These are phyloP conservation scores for Podaxis sp. DNA, from an alignment of 768 basidiomycete genomes.

Conservation along the genomic window DNA sequence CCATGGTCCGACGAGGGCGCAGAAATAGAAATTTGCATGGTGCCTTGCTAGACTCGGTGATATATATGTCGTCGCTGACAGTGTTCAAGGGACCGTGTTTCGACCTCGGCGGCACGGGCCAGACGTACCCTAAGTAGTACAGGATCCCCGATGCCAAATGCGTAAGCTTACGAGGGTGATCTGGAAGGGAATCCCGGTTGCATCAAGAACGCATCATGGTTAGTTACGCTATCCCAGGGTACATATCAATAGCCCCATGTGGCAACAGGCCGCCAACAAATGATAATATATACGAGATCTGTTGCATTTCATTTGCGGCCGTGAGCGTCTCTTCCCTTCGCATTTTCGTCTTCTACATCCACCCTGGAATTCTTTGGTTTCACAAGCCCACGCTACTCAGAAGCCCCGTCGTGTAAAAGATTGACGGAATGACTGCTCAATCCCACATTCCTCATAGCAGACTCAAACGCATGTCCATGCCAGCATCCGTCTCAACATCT, in stretches of 20 bases:
- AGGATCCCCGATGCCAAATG: background rate
- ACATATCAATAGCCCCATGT: conserved; percentile 7
- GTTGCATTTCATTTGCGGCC: background rate
- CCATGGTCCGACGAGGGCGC: conserved; percentile 1
- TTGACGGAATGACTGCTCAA: background rate
- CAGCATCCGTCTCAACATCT: background rate
- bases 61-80: background rate
- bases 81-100: background rate
- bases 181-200: conserved; percentile 1
- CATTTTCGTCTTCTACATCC: background rate
- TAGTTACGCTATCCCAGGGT: background rate
- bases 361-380: background rate
- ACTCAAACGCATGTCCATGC: conserved; percentile 10
- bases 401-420: background rate
- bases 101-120: background rate
- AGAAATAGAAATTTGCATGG: background rate
- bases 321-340: background rate
- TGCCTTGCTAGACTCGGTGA: background rate
- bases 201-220: background rate
- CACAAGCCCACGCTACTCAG: background rate
- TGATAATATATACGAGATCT: conserved; percentile 6
- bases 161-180: background rate
- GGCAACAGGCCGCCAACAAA: conserved; percentile 5
- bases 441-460: background rate
- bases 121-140: background rate